Base-by-base conservation (phyloP, 176 grass and related monocot genomes). In the Oryza nivara region DNA sequence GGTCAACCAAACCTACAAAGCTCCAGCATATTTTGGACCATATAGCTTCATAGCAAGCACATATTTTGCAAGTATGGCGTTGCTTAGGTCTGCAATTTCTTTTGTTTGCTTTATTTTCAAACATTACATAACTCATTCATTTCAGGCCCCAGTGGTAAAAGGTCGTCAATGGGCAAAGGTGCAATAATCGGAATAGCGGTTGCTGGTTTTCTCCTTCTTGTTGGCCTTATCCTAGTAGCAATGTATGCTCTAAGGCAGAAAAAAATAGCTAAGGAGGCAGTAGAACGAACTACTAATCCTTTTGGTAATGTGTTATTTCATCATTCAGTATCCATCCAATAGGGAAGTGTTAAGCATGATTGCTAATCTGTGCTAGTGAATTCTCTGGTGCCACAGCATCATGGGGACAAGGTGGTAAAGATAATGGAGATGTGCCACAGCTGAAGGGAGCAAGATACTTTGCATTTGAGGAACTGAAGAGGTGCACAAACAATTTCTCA, bases 401-500 rank as follows among this genome's bases (percentile, higher is more conserved):
- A 72, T 94, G 92, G 92, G 87, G 84, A 74, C 58, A 44, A 17
- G 84, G 81, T 51, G 80, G 84, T 56, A 76, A 84, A 78, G 87
- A 89, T 74, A 86, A 73, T 9, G 87, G 81, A 19, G 86, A 81
- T 6, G 81, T 79, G 23, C 92, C 92, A 54, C 89, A 88, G 11
- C 35, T 94, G 68, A 94, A 91, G 83, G 92, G 89, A 36, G 89
- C 87, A 76, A 82, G 87, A 87, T 85, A 71, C 70, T 94, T 94
- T 75, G 13, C 78, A 20, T 94, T 92, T 15, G 89, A 91, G 16
- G 92, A 94, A 76, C 74, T 94, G 63, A 92, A 85, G 41, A 94
- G 89, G 51, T 82, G 81, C 84, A 94, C 92, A 47, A 85, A 89
- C 54, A 94, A 87, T 85, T 94, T 94, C 80, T 94, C 92, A 70